Conservation (phyloP, 2,329 filamentous ascomycete species). For the Zymoseptoria pseudotritici region DNA sequence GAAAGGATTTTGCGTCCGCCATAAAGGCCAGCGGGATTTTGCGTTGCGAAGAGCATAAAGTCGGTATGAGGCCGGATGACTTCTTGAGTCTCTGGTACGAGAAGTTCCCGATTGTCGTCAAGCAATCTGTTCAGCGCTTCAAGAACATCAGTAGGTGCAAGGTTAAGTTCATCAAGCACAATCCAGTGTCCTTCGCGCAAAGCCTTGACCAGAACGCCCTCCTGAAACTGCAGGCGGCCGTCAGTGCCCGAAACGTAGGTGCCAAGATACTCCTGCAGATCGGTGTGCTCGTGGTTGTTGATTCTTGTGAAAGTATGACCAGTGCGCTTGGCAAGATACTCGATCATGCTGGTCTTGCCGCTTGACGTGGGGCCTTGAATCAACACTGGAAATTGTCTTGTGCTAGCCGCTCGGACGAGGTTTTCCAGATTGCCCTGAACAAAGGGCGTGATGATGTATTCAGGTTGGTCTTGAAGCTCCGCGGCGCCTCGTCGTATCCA, state of each 20-base stretch:
- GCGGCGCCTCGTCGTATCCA: conserved; percentile 76
- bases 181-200: conserved; percentile 95
- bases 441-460: conserved; percentile 96
- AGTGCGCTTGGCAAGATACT: conserved; percentile 92
- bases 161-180: conserved; percentile 91
- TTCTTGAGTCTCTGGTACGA: conserved; percentile 95
- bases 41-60: conserved; percentile 96
- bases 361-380: conserved; percentile 96
- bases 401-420: conserved; percentile 86
- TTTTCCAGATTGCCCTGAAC: conserved; percentile 93
- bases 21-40: conserved; percentile 93
- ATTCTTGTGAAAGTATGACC: conserved; percentile 97
- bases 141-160: conserved; percentile 93
- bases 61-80: conserved; percentile 84
- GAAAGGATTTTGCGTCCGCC: conserved; percentile 90
- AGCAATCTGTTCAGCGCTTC: conserved; percentile 92
- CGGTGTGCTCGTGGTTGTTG: conserved; percentile 99
- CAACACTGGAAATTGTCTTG: conserved; percentile 81
- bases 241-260: conserved; percentile 83
- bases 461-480: conserved; percentile 60
- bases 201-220: conserved; percentile 87
- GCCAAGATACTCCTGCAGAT: conserved; percentile 93
- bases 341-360: conserved; percentile 99
- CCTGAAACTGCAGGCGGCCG: conserved; percentile 82
- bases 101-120: conserved; percentile 90